A percentile compares a stretch with the other conserved stretches of the same genome.
Evolutionary conservation across 176 grass and related monocot species (phyloP).

Genomic region (Paspalum vaginatum): DNA sequence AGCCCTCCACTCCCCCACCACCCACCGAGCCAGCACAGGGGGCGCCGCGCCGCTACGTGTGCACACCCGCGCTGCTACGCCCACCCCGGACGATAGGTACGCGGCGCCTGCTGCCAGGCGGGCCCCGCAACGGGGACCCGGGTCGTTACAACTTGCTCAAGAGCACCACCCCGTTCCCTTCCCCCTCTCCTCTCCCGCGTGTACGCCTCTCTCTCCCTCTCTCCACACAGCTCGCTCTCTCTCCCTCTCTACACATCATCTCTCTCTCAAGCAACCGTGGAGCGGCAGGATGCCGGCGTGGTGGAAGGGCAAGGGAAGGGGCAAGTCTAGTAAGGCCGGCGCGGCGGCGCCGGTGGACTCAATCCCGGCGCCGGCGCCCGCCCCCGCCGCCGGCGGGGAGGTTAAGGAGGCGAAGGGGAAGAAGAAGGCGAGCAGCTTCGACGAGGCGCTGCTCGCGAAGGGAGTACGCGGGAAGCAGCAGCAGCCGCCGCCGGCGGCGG

Average conservation of each 20-base stretch:
- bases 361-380: neutral
- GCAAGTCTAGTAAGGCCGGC: slow-evolving; percentile 15
- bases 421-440: slow-evolving; percentile 66
- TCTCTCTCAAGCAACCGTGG: neutral
- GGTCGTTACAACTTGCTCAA: slow-evolving; percentile 45
- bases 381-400: neutral
- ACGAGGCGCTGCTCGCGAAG: slow-evolving; percentile 43
- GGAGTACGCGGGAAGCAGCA: neutral
- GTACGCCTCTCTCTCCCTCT: slow-evolving; percentile 23
- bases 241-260: neutral
- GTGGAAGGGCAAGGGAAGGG: slow-evolving; percentile 60
- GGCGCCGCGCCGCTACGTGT: neutral
- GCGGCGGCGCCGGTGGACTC: neutral
- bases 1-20: neutral
- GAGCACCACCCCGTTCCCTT: neutral
- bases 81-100: neutral
- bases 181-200: slow-evolving; percentile 20
- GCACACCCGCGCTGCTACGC: neutral
- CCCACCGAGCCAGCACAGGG: neutral
- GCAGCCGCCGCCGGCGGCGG: neutral
- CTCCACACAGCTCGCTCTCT: neutral
- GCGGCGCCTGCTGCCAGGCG: neutral
- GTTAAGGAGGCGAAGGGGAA: neutral
- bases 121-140: slow-evolving; percentile 36
- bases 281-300: slow-evolving; percentile 56